These are phyloP conservation scores for Paxillus rubicundulus DNA, from an alignment of 768 basidiomycete genomes.

Conservation along the genomic window DNA sequence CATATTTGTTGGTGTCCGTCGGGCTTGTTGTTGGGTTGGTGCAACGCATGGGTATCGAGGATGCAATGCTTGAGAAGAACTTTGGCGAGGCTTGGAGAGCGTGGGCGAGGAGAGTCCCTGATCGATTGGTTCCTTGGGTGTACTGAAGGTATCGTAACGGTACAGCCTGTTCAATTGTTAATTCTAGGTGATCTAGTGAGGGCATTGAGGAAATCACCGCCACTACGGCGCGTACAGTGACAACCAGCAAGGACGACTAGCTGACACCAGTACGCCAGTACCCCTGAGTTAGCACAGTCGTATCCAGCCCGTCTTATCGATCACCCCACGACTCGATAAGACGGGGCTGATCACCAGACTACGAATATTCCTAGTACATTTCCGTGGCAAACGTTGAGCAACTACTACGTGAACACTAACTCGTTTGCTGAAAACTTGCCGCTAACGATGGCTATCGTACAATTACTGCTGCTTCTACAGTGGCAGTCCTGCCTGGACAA, in stretches of 20 bases:
- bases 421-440: too few relatives aligned
- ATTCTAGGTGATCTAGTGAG: not conserved
- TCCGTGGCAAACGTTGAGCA: too few relatives aligned
- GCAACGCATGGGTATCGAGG: slow-evolving; percentile 26
- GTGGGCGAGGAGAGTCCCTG: slow-evolving; percentile 23
- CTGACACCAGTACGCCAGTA: too few relatives aligned
- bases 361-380: too few relatives aligned
- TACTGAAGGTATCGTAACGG: slow-evolving; percentile 4
- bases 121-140: slow-evolving; percentile 21
- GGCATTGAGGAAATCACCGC: not conserved
- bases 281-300: too few relatives aligned
- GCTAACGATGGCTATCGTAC: not conserved
- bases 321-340: too few relatives aligned
- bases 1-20: not conserved
- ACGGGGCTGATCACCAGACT: too few relatives aligned
- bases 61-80: slow-evolving; percentile 25
- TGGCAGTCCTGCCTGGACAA: not conserved
- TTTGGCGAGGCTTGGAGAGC: slow-evolving; percentile 28
- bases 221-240: too few relatives aligned
- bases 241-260: too few relatives aligned
- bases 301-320: too few relatives aligned
- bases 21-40: fast-evolving
- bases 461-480: slow-evolving; percentile 4
- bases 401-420: too few relatives aligned
- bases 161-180: not conserved